Conservation (phyloP, 805 yeast species). For the Starmerella potacharoeniae region DNA sequence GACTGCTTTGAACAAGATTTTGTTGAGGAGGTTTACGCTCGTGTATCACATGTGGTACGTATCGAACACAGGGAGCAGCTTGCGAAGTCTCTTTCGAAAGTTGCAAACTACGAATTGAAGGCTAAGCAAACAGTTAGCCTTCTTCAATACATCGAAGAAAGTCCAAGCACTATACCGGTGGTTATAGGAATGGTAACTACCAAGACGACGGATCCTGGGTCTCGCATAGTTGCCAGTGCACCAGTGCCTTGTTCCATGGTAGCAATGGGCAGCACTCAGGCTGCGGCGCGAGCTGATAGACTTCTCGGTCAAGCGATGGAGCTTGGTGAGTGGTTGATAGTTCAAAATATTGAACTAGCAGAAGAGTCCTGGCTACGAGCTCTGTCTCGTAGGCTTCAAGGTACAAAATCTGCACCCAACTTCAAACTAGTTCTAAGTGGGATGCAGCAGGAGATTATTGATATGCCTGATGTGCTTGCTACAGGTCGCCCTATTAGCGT, state of each 20-base stretch:
- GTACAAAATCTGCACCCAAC: constrained; percentile 23
- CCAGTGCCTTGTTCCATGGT: constrained; percentile 61
- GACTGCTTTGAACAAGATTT: not conserved
- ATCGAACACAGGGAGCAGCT: not conserved
- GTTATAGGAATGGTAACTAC: constrained; percentile 11
- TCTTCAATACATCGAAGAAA: constrained; percentile 4
- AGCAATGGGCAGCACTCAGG: constrained; percentile 38
- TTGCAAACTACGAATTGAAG: not conserved
- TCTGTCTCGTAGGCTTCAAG: constrained; percentile 34
- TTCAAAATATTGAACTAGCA: constrained; percentile 70
- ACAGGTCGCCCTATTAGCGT: constrained; percentile 44
- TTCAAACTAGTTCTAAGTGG: constrained; percentile 61
- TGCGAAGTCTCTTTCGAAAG: not conserved
- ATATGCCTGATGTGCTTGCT: constrained; percentile 49
- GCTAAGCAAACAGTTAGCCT: not conserved
- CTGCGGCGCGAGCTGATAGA: constrained; percentile 49
- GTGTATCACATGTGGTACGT: constrained; percentile 6
- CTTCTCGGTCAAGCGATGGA: constrained; percentile 71
- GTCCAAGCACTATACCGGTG: constrained; percentile 11
- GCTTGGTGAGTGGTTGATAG: constrained; percentile 58
- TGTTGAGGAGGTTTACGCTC: not conserved
- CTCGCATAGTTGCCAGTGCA: constrained; percentile 40
- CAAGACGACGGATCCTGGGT: constrained; percentile 48
- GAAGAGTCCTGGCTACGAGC: constrained; percentile 48
- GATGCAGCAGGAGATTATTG: constrained; percentile 33